These are phyloP conservation scores for Danielia oregonensis DNA, from an alignment of 805 yeast species.

Conservation along the genomic window DNA sequence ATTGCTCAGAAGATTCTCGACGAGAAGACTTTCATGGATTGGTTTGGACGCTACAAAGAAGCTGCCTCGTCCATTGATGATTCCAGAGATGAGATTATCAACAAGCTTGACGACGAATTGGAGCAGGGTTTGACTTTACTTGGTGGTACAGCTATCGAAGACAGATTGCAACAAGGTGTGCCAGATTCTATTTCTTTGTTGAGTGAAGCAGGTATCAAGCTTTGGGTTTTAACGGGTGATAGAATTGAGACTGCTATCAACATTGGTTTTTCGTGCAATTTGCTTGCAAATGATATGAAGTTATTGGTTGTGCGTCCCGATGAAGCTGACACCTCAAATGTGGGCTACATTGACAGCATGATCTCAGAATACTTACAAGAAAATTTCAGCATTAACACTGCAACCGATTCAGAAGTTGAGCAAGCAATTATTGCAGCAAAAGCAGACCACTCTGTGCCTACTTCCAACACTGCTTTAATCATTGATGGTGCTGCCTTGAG, in stretches of 20 bases:
- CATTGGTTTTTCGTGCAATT: slow-evolving; percentile 76
- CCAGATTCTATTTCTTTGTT: slow-evolving; percentile 67
- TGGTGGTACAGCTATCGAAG: slow-evolving; percentile 84
- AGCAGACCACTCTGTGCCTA: slow-evolving; percentile 63
- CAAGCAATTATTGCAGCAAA: slow-evolving; percentile 53
- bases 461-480: slow-evolving; percentile 62
- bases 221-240: slow-evolving; percentile 85
- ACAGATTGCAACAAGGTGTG: slow-evolving; percentile 72
- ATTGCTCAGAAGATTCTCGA: slow-evolving; percentile 56
- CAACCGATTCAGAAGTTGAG: slow-evolving; percentile 27
- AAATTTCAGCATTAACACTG: slow-evolving; percentile 51
- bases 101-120: slow-evolving; percentile 51
- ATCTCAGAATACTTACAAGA: slow-evolving; percentile 47
- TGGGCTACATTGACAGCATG: slow-evolving; percentile 30
- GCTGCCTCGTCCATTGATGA: slow-evolving; percentile 54
- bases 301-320: slow-evolving; percentile 58
- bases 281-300: slow-evolving; percentile 65
- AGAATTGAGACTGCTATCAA: slow-evolving; percentile 81
- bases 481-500: slow-evolving; percentile 77
- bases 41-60: slow-evolving; percentile 54
- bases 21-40: slow-evolving; percentile 41
- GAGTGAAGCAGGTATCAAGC: slow-evolving; percentile 69
- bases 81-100: slow-evolving; percentile 57
- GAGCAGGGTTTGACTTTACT: slow-evolving; percentile 55
- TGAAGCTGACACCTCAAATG: slow-evolving; percentile 33